These are phyloP conservation scores for Hypoxylon sp. DNA, from an alignment of 2,329 filamentous ascomycete species.

Conservation along the genomic window DNA sequence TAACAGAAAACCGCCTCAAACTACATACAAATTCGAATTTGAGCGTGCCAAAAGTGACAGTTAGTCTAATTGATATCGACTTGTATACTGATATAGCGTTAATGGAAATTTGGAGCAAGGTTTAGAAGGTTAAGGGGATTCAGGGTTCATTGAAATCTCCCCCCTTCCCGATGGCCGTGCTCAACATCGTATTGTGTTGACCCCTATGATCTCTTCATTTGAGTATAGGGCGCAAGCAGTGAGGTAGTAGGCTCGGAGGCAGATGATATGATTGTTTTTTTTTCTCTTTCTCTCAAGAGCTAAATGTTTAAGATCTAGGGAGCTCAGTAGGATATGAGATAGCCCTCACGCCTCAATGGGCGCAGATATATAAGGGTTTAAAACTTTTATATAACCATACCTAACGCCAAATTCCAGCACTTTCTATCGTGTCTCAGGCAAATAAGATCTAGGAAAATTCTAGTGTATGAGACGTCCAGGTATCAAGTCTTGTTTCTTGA, in stretches of 20 bases:
- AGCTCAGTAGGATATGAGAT: background rate
- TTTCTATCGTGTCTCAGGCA: conserved; percentile 9
- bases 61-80: too few relatives aligned
- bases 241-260: background rate
- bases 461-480: conserved; percentile 14
- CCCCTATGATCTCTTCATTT: background rate
- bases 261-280: background rate
- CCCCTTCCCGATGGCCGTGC: background rate
- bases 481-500: conserved; percentile 25
- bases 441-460: background rate
- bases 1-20: background rate
- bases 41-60: too few relatives aligned
- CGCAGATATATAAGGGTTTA: background rate
- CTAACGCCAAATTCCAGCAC: conserved; percentile 14
- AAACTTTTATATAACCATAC: conserved; percentile 14
- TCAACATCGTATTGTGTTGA: background rate
- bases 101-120: background rate
- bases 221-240: background rate
- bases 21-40: background rate
- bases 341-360: background rate
- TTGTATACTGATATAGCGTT: too few relatives aligned
- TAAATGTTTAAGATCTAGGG: background rate
- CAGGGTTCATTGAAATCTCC: background rate
- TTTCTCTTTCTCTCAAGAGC: background rate
- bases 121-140: background rate